Base-by-base conservation (phyloP, 169 alveolate species). In the Babesia ovis region DNA sequence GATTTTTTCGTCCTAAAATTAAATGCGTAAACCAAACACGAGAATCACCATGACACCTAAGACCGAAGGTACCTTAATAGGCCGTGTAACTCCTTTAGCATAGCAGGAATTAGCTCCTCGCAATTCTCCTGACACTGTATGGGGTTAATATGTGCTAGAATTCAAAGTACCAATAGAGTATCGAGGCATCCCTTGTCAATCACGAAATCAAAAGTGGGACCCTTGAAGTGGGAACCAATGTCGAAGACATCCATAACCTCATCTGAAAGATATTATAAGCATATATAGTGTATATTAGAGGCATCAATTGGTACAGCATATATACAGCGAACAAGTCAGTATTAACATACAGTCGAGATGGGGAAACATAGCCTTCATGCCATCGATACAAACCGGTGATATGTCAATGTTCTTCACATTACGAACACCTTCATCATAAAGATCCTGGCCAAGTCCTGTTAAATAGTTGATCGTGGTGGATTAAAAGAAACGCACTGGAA, bases 131-230 rank as follows among this genome's bases (percentile, higher is more conserved):
- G 27, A 51, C 86, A 77, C 86, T 77, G 62, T 16, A 54, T 16
- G 22, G n/a, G 18, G 31, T 27, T 0, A 20, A 50, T 16, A 9
- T 3, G 56, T 1, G 11, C 23, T 3, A 4, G 16, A 5, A 6
- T 34, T 31, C 37, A 20, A 11, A 41, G 14, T 20, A 68, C 84
- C 62, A 87, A 76, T 35, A 87, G 55, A 43, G 92, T 70, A 51
- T 87, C 92, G 42, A 87, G 72, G 70, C 92, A 87, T 20, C 91
- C 92, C 64, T 87, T 87, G 81, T 87, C 92, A n/a, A 87, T 80
- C 57, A 83, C 60, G 16, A 79, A 35, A 58, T 87, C 92, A 55
- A 77, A 87, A 20, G 82, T 71, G 54, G 41, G 82, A 42, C 51
- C 89, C 60, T 58, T 53, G 56, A 68, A 83, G 50, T 68, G 57